phyloP scores from a whole-genome alignment of 2,329 filamentous ascomycete genomes.

The Tolypocladium cylindrosporum region DNA sequence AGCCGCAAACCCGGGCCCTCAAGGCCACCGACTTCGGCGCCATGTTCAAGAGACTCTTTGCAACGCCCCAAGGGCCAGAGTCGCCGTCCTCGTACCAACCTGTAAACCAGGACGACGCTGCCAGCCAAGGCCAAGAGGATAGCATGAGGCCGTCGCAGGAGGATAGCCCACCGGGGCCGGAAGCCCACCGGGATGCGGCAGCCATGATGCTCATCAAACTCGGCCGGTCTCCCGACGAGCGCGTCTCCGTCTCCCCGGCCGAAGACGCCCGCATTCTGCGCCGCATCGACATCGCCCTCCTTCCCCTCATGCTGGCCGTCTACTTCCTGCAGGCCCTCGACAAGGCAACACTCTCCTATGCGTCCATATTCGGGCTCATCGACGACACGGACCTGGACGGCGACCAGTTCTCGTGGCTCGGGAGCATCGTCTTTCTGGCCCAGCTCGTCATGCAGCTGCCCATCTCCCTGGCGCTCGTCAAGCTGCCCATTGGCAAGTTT shows the following conservation, averaged over 20 bases:
- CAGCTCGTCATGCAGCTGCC: slow-evolving; percentile 49
- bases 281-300: slow-evolving; percentile 28
- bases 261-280: slow-evolving; percentile 25
- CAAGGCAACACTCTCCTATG: slow-evolving; percentile 52
- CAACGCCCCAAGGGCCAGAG: neutral
- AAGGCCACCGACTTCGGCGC: neutral
- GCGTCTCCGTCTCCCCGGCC: slow-evolving; percentile 19
- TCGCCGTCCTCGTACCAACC: neutral
- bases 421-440: slow-evolving; percentile 50
- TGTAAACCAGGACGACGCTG: neutral
- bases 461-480: slow-evolving; percentile 46
- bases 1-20: neutral
- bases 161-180: neutral
- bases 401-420: slow-evolving; percentile 50
- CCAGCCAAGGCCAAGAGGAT: neutral
- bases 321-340: slow-evolving; percentile 56
- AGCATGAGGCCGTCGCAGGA: neutral
- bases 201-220: slow-evolving; percentile 33
- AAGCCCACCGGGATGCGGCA: slow-evolving; percentile 27
- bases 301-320: slow-evolving; percentile 41
- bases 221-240: slow-evolving; percentile 23
- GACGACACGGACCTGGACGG: slow-evolving; percentile 46
- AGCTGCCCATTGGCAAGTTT: slow-evolving; percentile 51
- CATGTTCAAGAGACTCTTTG: neutral
- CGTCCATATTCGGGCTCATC: slow-evolving; percentile 53